These are phyloP conservation scores for Fusarium pininemorale DNA, from an alignment of 2,329 filamentous ascomycete genomes.

Conservation along the genomic window DNA sequence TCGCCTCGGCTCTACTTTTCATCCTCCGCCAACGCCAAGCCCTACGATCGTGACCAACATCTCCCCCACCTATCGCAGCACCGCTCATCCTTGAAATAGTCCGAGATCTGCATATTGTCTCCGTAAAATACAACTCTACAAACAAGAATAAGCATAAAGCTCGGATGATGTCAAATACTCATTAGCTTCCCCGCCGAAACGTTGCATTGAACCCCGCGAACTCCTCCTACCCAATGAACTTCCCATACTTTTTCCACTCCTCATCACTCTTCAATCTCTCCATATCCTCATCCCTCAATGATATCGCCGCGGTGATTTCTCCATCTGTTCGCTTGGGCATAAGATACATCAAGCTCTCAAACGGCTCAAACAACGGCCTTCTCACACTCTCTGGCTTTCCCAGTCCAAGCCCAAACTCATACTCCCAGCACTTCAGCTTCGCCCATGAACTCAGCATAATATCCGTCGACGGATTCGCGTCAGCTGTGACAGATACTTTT, in stretches of 20 bases:
- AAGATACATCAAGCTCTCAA: slow-evolving; percentile 61
- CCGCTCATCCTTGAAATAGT: neutral
- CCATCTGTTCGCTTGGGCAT: slow-evolving; percentile 56
- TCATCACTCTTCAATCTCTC: slow-evolving; percentile 53
- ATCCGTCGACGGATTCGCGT: slow-evolving; percentile 51
- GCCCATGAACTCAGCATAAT: slow-evolving; percentile 66
- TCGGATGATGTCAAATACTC: neutral
- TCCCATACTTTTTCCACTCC: slow-evolving; percentile 46
- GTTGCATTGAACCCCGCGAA: neutral
- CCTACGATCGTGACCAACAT: neutral
- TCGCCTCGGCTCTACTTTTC: neutral
- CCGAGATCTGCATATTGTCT: slow-evolving; percentile 5
- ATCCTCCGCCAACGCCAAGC: slow-evolving; percentile 4
- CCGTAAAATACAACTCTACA: neutral
- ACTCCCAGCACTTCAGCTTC: slow-evolving; percentile 54
- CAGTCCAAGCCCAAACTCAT: slow-evolving; percentile 59
- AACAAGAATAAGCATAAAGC: neutral
- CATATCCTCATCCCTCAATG: slow-evolving; percentile 59
- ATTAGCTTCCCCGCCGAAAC: neutral
- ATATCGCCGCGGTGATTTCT: slow-evolving; percentile 55
- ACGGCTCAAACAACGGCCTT: slow-evolving; percentile 55
- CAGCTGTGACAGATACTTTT: slow-evolving; percentile 46
- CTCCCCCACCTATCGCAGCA: slow-evolving; percentile 23
- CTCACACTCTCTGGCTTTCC: slow-evolving; percentile 58
- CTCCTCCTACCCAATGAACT: slow-evolving; percentile 22